phyloP scores from a whole-genome alignment of 75 land plant genomes.

The Ceratopteris richardii region DNA sequence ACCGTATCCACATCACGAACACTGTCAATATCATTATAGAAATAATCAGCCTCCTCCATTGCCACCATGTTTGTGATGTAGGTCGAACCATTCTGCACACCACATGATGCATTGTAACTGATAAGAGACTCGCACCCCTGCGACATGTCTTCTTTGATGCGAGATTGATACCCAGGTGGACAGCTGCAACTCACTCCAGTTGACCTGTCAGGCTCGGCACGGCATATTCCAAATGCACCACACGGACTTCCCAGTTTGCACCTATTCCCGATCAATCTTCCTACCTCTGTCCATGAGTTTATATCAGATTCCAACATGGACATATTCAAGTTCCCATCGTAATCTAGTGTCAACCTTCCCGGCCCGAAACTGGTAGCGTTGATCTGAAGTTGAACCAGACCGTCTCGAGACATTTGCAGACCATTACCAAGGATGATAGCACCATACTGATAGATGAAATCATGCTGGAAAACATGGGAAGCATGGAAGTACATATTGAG shows the following conservation, averaged over 20 bases:
- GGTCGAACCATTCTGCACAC: background rate
- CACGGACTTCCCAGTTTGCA: conserved; percentile 6
- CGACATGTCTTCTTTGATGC: background rate
- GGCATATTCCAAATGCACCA: conserved; percentile 3
- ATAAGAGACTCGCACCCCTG: background rate
- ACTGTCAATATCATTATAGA: background rate
- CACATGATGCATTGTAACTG: background rate
- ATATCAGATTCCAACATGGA: background rate
- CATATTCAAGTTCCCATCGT: conserved; percentile 1
- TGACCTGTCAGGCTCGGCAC: background rate
- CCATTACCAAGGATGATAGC: background rate
- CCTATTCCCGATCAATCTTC: background rate
- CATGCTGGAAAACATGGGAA: background rate
- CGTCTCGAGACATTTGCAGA: background rate
- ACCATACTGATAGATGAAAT: no score
- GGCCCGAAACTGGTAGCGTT: background rate
- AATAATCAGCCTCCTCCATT: background rate
- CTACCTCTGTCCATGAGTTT: background rate
- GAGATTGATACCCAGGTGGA: conserved; percentile 4
- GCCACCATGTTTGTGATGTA: conserved; percentile 1
- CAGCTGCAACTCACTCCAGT: background rate
- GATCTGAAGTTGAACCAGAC: background rate
- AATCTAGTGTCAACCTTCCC: background rate
- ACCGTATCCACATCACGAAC: background rate
- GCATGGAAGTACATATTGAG: conserved; percentile 4